Evolutionary conservation across 192 early-diverging fungal genomes (phyloP).

Genomic region (Gaertneriomyces semiglobifer): DNA sequence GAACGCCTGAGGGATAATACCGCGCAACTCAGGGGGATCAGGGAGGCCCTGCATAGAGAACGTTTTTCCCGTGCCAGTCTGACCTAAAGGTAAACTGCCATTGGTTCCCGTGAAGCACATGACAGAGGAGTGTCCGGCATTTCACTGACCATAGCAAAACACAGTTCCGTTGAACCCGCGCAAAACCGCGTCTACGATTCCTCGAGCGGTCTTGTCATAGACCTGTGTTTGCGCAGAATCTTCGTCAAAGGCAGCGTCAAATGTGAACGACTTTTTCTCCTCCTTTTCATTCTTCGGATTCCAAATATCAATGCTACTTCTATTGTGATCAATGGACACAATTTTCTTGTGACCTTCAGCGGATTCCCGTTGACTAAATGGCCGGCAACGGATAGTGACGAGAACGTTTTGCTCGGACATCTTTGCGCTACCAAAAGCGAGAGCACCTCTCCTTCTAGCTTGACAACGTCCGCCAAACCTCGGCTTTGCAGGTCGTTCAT

Average conservation of each 20-base stretch:
- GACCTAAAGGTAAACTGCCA: conserved; percentile 30
- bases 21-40: conserved; percentile 48
- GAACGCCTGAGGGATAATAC: conserved; percentile 63
- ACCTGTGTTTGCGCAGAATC: conserved; percentile 54
- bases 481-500: no score
- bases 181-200: conserved; percentile 57
- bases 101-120: background rate
- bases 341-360: conserved; percentile 49
- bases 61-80: conserved; percentile 57
- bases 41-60: conserved; percentile 64
- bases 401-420: conserved; percentile 7
- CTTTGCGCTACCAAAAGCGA: no score
- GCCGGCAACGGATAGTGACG: conserved; percentile 55
- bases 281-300: conserved; percentile 50
- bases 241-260: conserved; percentile 60
- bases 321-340: conserved; percentile 35
- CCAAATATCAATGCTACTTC: conserved; percentile 37
- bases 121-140: background rate
- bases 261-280: conserved; percentile 54
- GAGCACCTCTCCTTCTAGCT: no score
- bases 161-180: conserved; percentile 64
- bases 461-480: no score
- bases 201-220: conserved; percentile 55
- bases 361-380: conserved; percentile 57
- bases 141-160: conserved; percentile 56